A percentile compares a stretch with the other conserved stretches of the same genome.
Evolutionary conservation across 148 eudicot genomes (phyloP).

Genomic region (Arbutus unedo): DNA sequence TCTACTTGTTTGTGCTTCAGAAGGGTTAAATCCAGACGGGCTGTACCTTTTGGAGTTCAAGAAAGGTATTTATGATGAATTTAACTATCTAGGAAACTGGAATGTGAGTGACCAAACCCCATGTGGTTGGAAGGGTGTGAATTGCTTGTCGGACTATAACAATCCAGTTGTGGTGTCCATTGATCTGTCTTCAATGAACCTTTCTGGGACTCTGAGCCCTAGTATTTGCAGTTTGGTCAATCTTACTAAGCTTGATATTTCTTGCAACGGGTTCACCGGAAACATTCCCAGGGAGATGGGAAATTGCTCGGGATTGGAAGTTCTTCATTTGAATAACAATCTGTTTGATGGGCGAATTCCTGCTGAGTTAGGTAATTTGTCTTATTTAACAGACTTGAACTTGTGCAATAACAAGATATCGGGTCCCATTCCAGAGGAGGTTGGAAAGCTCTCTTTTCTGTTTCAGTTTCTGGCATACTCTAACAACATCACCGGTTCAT

Average conservation of each 20-base stretch:
- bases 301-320: slow-evolving; percentile 48
- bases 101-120: slow-evolving; percentile 62
- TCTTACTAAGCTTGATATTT: slow-evolving; percentile 48
- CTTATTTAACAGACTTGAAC: slow-evolving; percentile 50
- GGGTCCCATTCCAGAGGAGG: slow-evolving; percentile 68
- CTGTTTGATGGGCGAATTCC: slow-evolving; percentile 67
- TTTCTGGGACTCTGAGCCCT: slow-evolving; percentile 63
- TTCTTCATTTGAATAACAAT: slow-evolving; percentile 57
- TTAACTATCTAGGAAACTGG: slow-evolving; percentile 56
- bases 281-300: slow-evolving; percentile 67
- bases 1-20: slow-evolving; percentile 35
- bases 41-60: slow-evolving; percentile 61
- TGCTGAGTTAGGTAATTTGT: slow-evolving; percentile 54
- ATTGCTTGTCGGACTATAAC: slow-evolving; percentile 38
- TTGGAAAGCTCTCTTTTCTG: slow-evolving; percentile 69
- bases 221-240: slow-evolving; percentile 65
- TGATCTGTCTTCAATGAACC: slow-evolving; percentile 51
- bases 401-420: slow-evolving; percentile 81
- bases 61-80: slow-evolving; percentile 43
- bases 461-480: slow-evolving; percentile 65
- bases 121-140: slow-evolving; percentile 81
- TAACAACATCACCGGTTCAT: slow-evolving; percentile 55
- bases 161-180: slow-evolving; percentile 46
- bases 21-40: slow-evolving; percentile 78
- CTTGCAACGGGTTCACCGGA: slow-evolving; percentile 52